Evolutionary conservation across 2,329 filamentous ascomycete genomes (phyloP).

Genomic region (Fusarium sp.): DNA sequence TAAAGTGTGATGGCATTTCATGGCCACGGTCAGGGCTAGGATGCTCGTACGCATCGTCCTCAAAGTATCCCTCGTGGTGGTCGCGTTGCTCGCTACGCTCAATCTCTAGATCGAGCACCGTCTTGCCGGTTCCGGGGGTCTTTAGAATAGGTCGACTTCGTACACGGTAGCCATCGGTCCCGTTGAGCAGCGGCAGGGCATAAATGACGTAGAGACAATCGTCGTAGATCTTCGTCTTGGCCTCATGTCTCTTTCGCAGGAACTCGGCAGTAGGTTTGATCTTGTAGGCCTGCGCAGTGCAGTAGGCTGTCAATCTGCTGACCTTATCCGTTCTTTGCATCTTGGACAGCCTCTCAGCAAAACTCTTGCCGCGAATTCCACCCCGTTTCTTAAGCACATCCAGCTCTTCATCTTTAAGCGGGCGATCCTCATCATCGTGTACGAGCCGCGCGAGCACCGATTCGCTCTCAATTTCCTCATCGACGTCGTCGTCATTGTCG

Average conservation of each 20-base stretch:
- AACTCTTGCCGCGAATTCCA: slow-evolving; percentile 81
- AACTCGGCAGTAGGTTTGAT: slow-evolving; percentile 90
- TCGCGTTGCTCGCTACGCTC: slow-evolving; percentile 91
- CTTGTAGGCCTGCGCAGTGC: slow-evolving; percentile 93
- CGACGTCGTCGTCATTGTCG: slow-evolving; percentile 66
- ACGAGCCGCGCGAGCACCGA: slow-evolving; percentile 54
- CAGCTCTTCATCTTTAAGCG: slow-evolving; percentile 76
- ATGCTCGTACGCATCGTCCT: slow-evolving; percentile 72
- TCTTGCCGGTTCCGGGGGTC: slow-evolving; percentile 89
- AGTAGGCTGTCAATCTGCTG: slow-evolving; percentile 93
- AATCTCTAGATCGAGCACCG: slow-evolving; percentile 93
- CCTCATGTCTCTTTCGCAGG: slow-evolving; percentile 86
- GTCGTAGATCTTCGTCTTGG: slow-evolving; percentile 96
- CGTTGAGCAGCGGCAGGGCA: slow-evolving; percentile 88
- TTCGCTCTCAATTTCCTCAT: slow-evolving; percentile 69
- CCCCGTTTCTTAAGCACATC: slow-evolving; percentile 73
- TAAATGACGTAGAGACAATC: slow-evolving; percentile 98
- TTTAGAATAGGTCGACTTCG: slow-evolving; percentile 92
- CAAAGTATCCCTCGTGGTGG: slow-evolving; percentile 92
- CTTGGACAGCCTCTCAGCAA: slow-evolving; percentile 93
- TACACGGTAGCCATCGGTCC: slow-evolving; percentile 86
- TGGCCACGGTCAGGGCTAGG: slow-evolving; percentile 52
- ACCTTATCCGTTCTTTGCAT: slow-evolving; percentile 87
- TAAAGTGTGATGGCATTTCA: slow-evolving; percentile 50
- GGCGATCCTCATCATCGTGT: slow-evolving; percentile 72